These are phyloP conservation scores for Panicum miliaceum DNA, from an alignment of 176 grass and related monocot species.

Conservation along the genomic window DNA sequence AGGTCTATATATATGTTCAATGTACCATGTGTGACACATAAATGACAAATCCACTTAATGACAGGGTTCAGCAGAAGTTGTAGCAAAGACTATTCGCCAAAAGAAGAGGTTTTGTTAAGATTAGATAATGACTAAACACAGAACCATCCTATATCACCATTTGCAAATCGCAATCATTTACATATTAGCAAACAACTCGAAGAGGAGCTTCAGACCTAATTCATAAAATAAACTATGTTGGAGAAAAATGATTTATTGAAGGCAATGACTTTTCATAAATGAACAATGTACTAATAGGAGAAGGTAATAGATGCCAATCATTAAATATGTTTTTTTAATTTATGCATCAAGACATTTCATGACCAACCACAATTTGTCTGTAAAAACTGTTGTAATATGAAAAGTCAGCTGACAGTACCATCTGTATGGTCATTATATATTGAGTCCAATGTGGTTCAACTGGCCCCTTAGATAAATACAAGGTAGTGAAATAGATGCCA, in stretches of 20 bases:
- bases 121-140: background rate
- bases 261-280: background rate
- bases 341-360: background rate
- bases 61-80: background rate
- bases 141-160: background rate
- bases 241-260: background rate
- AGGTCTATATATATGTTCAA: background rate
- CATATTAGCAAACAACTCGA: background rate
- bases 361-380: background rate
- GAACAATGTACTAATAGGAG: background rate
- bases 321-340: background rate
- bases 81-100: background rate
- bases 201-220: background rate
- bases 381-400: background rate
- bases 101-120: background rate
- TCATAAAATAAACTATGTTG: constrained; percentile 1
- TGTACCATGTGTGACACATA: constrained; percentile 1
- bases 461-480: background rate
- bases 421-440: background rate
- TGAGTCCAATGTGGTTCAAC: background rate
- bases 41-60: background rate
- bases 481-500: background rate
- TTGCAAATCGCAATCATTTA: background rate
- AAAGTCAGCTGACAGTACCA: background rate
- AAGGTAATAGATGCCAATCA: background rate